Percentiles rank a stretch among this genome's conserved stretches.
These are phyloP conservation scores for Cinchona pubescens DNA, from an alignment of 257 asterid genomes.

Conservation along the genomic window DNA sequence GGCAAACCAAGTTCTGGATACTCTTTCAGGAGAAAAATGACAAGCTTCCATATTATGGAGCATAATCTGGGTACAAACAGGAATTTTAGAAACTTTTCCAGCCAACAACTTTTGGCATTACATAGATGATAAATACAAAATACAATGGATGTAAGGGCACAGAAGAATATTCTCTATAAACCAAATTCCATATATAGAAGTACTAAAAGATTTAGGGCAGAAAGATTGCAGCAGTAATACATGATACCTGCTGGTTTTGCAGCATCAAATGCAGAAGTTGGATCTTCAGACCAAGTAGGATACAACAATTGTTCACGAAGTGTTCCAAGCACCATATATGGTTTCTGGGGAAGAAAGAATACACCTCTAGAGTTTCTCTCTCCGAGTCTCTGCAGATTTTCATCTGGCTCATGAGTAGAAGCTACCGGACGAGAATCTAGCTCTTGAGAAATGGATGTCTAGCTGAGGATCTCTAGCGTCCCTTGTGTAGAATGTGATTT, in stretches of 20 bases:
- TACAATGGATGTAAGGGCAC: not conserved
- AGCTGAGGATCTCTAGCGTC: constrained; percentile 27
- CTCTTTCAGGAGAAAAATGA: not conserved
- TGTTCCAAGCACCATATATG: constrained; percentile 88
- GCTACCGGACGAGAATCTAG: constrained; percentile 10
- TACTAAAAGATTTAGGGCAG: not conserved
- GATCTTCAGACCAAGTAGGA: constrained; percentile 74
- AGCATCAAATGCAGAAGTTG: constrained; percentile 35
- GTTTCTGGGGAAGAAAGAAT: constrained; percentile 92
- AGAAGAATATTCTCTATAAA: not conserved
- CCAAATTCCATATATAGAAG: not conserved
- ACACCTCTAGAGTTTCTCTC: constrained; percentile 46
- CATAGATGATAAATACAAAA: not conserved
- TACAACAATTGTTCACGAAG: constrained; percentile 87
- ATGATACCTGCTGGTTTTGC: constrained; percentile 48
- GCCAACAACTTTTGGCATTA: not conserved
- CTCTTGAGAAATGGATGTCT: constrained; percentile 30
- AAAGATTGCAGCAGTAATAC: not conserved
- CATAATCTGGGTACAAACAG: not conserved
- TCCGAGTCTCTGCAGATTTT: constrained; percentile 20
- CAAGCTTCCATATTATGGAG: not conserved
- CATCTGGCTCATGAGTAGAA: constrained; percentile 23
- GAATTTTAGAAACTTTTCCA: not conserved
- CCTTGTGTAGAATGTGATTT: constrained; percentile 51
- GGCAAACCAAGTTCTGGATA: not conserved